Evolutionary conservation across 2,329 filamentous ascomycete species (phyloP), one percentile per base, ranked within the genome.

Genomic region (Xenosphaeropsis pyriputrescens): DNA sequence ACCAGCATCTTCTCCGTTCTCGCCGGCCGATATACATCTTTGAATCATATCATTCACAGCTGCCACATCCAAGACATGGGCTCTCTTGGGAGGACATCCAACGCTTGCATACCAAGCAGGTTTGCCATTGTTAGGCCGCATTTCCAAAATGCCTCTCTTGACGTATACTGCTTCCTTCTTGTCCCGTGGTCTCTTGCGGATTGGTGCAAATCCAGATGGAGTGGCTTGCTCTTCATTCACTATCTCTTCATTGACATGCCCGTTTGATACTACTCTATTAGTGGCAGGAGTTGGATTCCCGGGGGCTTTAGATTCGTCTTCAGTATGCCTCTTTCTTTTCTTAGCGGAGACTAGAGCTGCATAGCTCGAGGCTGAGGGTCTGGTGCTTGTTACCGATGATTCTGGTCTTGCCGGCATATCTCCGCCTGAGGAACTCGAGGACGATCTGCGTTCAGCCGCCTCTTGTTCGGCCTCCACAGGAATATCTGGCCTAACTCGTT

Each of bases 41-140:
- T 39, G 26, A 19, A 45, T 45, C 4, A 47, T 33, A 5, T 34
- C 34, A 35, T 37, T 42, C 15, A 46, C 32, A 36, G 39, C 29
- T 29, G 18, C 22, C 12, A 48, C 29, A 5, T 18, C 34, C 29
- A 41, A 35, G 6, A 41, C 9, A 26, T 45, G 40, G 5, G 30
- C 32, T 16, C 41, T 37, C 37, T 39, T 43, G 12, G 38, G 36
- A n/a, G 37, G 39, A 8, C 15, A 37, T 7, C 41, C 32, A 9
- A 38, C 31, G 30, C 42, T 34, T 11, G 36, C 16, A 34, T 43
- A 42, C 43, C 43, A 43, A 17, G 45, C 44, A 5, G 44, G 37
- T 14, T 30, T 16, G 26, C 36, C 32, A 16, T 22, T 39, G 12
- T 17, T 19, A 4, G 34, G 33, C 12, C 36, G 19, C n/a, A 29